A percentile compares a stretch with the other conserved stretches of the same genome.
Conservation (phyloP, 2,329 filamentous ascomycete genomes). For the Cytospora piceae region DNA sequence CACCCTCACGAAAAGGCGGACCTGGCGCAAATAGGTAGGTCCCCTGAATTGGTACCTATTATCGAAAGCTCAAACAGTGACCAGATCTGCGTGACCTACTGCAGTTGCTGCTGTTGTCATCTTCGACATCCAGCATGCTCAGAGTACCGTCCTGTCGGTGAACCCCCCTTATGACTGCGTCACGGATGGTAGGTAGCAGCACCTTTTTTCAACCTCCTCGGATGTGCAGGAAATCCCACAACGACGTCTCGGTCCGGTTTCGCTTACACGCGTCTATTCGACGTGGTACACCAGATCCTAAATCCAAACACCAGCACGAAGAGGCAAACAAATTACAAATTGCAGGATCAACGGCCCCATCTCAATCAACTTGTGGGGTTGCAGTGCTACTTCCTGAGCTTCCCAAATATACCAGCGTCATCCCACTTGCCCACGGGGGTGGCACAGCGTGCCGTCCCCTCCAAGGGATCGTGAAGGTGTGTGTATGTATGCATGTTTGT, state of each 20-base stretch:
- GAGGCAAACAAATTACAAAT: no score
- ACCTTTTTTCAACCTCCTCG: background rate
- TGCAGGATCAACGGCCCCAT: background rate
- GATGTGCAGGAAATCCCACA: conserved; percentile 14
- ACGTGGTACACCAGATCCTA: conserved; percentile 10
- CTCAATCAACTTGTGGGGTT: conserved; percentile 14
- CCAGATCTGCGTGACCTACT: background rate
- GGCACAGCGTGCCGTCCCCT: conserved; percentile 21
- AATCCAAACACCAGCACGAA: conserved; percentile 2
- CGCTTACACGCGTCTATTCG: conserved; percentile 13
- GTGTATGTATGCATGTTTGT: conserved; percentile 7
- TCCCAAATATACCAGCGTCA: conserved; percentile 13
- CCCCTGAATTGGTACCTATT: background rate
- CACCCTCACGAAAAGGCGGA: conserved; percentile 22
- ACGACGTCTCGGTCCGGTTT: background rate
- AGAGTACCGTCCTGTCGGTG: background rate
- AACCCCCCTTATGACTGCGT: background rate
- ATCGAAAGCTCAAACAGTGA: background rate
- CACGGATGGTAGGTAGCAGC: conserved; percentile 1
- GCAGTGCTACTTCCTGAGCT: conserved; percentile 13
- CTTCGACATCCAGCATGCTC: background rate
- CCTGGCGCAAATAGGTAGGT: background rate
- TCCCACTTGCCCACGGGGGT: conserved; percentile 17
- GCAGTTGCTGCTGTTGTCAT: background rate
- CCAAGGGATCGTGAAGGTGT: conserved; percentile 18